Evolutionary conservation across 345 rosid species (phyloP).

Genomic region (Hevea brasiliensis): DNA sequence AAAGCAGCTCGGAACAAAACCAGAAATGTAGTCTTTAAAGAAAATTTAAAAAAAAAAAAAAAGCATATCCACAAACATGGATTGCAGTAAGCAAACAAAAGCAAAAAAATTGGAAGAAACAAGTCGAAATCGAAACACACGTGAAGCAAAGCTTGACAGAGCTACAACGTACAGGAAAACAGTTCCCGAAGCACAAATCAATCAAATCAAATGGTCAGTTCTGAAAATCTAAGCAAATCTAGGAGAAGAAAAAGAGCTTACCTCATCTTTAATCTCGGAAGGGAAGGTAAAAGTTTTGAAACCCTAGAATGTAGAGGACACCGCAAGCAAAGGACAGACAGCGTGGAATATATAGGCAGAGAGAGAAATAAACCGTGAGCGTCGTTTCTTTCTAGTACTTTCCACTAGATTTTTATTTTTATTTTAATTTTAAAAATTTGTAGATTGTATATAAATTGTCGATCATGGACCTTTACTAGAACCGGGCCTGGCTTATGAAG

Average conservation of each 20-base stretch:
- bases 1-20: neutral
- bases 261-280: slow-evolving; percentile 35
- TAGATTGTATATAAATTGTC: too few species aligned
- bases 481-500: too few species aligned
- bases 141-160: slow-evolving; percentile 3
- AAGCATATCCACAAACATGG: neutral
- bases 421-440: too few species aligned
- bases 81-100: neutral
- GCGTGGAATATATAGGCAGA: slow-evolving; percentile 8
- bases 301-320: slow-evolving; percentile 33
- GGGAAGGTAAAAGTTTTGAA: slow-evolving; percentile 20
- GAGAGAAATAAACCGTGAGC: neutral
- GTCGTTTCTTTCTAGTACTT: neutral
- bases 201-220: neutral
- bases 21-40: neutral
- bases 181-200: slow-evolving; percentile 9
- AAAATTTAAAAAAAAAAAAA: neutral
- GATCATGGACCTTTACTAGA: neutral
- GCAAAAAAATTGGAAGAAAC: neutral
- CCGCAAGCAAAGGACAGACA: neutral
- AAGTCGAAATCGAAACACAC: neutral
- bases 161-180: too few species aligned
- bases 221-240: neutral
- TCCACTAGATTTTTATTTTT: too few species aligned
- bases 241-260: slow-evolving; percentile 14